Evolutionary conservation across 441 rosid species (phyloP).

Genomic region (Melastoma candidum): DNA sequence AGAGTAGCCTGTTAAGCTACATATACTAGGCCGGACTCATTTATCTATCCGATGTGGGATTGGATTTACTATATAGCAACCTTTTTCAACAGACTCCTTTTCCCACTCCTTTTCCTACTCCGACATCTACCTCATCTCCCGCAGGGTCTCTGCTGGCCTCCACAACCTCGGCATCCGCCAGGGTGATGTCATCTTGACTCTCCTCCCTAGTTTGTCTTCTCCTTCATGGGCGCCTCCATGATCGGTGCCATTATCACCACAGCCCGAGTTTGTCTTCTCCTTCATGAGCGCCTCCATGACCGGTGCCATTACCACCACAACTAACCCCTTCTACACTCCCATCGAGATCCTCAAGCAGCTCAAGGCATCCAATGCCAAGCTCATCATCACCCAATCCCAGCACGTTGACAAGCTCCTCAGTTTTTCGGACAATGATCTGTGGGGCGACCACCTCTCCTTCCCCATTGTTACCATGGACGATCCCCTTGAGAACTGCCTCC

Average conservation of each 20-base stretch:
- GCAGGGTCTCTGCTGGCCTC: constrained; percentile 50
- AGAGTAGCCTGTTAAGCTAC: too few species aligned
- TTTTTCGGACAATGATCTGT: background rate
- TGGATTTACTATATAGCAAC: too few species aligned
- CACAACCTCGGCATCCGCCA: constrained; percentile 38
- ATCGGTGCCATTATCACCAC: constrained; percentile 68
- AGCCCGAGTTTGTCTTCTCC: constrained; percentile 60
- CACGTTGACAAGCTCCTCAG: constrained; percentile 48
- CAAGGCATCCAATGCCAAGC: constrained; percentile 33
- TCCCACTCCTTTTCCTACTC: constrained; percentile 35
- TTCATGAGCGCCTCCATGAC: constrained; percentile 84
- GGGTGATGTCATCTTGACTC: constrained; percentile 78
- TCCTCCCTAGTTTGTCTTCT: constrained; percentile 71
- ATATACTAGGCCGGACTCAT: too few species aligned
- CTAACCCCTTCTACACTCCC: constrained; percentile 77
- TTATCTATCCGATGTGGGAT: too few species aligned
- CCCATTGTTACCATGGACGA: constrained; percentile 48
- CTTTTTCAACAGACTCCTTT: constrained; percentile 26
- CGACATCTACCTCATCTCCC: constrained; percentile 39
- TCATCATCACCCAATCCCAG: constrained; percentile 56
- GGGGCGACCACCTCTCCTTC: background rate
- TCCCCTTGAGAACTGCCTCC: constrained; percentile 50
- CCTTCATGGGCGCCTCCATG: constrained; percentile 85
- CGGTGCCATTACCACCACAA: constrained; percentile 68
- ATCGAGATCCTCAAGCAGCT: constrained; percentile 60